Percentiles rank a stretch among this genome's conserved stretches.
phyloP scores from a whole-genome alignment of 106 monocot genomes.

The Allium cepa region DNA sequence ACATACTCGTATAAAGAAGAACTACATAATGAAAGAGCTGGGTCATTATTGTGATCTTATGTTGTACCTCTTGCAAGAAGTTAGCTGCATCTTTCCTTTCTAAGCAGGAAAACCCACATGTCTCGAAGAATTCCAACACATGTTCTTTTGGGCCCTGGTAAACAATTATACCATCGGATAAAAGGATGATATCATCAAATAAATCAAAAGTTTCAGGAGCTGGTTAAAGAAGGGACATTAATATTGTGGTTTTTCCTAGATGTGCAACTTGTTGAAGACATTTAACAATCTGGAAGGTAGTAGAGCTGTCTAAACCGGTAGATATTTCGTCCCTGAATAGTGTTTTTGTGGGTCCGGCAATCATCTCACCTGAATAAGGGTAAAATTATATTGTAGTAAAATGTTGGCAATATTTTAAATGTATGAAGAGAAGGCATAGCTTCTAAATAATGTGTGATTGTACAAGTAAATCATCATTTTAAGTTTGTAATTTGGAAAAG shows the following conservation, averaged over 20 bases:
- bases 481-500: too few species aligned
- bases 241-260: conserved; percentile 55
- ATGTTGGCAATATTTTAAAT: too few species aligned
- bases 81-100: conserved; percentile 74
- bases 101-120: conserved; percentile 60
- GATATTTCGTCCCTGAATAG: conserved; percentile 72
- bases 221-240: conserved; percentile 84
- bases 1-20: too few species aligned
- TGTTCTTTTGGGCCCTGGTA: conserved; percentile 71
- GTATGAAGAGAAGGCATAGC: too few species aligned
- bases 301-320: conserved; percentile 63
- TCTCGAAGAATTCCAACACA: conserved; percentile 67
- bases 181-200: conserved; percentile 81
- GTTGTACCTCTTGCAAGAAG: conserved; percentile 71
- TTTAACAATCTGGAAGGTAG: conserved; percentile 76
- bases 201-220: conserved; percentile 78
- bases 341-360: conserved; percentile 45
- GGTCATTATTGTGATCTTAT: not conserved
- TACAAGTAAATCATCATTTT: too few species aligned
- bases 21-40: too few species aligned
- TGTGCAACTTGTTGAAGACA: conserved; percentile 60
- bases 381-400: too few species aligned
- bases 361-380: conserved; percentile 42
- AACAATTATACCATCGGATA: conserved; percentile 78
- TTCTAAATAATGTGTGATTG: too few species aligned